Evolutionary conservation across 441 rosid species (phyloP).

Genomic region (Pelargonium citronellum): DNA sequence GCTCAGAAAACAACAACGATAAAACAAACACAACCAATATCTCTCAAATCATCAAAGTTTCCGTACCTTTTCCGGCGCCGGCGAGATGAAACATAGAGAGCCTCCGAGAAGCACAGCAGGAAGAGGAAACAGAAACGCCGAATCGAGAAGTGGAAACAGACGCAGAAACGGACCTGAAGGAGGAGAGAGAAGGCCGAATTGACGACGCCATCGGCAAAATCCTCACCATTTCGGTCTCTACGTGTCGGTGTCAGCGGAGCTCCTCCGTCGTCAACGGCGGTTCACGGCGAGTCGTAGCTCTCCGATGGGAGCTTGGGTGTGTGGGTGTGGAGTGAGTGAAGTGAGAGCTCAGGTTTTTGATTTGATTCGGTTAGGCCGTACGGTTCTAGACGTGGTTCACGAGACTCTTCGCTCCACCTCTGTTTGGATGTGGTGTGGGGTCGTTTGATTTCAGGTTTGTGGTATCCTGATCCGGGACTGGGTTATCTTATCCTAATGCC

Average conservation of each 20-base stretch:
- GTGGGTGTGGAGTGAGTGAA: background rate
- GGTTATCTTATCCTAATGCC: background rate
- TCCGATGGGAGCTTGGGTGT: background rate
- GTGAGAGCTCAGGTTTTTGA: background rate
- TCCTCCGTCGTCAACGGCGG: constrained; percentile 5
- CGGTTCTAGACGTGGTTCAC: constrained; percentile 6
- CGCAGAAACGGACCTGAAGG: constrained; percentile 25
- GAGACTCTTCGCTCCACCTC: constrained; percentile 4
- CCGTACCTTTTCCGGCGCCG: background rate
- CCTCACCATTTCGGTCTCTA: constrained; percentile 40
- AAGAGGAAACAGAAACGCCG: constrained; percentile 24
- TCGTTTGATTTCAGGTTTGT: background rate
- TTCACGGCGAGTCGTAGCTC: constrained; percentile 8
- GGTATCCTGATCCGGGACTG: background rate
- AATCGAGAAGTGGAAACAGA: constrained; percentile 33
- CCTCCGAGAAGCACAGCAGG: constrained; percentile 30
- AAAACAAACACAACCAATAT: background rate
- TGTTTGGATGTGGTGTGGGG: background rate
- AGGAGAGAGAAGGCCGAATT: constrained; percentile 51
- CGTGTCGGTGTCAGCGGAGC: background rate
- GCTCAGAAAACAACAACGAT: background rate
- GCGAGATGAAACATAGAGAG: constrained; percentile 38
- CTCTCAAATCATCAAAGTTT: background rate
- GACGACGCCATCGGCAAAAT: constrained; percentile 67
- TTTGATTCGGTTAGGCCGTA: constrained; percentile 5